Evolutionary conservation across 176 grass and related monocot genomes (phyloP), one percentile per base, ranked within the genome.

Genomic region (Calamus simplicifolius): DNA sequence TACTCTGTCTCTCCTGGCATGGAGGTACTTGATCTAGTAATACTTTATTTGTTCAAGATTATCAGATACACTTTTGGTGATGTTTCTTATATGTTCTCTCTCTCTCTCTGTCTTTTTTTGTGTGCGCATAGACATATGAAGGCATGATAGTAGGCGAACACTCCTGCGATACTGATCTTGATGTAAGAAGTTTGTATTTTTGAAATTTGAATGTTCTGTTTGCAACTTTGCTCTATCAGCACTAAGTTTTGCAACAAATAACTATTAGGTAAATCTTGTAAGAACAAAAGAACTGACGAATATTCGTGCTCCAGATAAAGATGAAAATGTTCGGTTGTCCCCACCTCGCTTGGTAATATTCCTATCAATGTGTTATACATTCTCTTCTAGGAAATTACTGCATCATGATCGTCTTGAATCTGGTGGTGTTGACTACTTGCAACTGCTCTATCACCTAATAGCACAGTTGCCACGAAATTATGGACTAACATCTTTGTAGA

Each of bases 231-330:
- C 25, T 77, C 13, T 27, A 12, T 59, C 19, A n/a, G 16, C 17
- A 19, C 14, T 65, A 63, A 31, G 52, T 75, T 73, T 67, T 6
- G 57, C 59, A 64, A 31, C 43, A 62, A 43, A 68, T 58, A 50
- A 57, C 26, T 5, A 66, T 85, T 28, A 98, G 93, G 27, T 98
- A n/a, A 49, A 92, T 73, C 93, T 87, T 61, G 93, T 98, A 35
- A 84, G 93, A 79, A 98, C 84, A 67, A 98, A 98, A 85, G 93
- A 98, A 80, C 68, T 98, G 72, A 88, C 79, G 14, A 98, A 98
- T 25, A 98, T 98, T 57, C 79, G 93, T 48, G 84, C 93, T 57
- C 78, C 93, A 6, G 84, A 87, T 43, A 98, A 98, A 75, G 93
- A 92, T 80, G 93, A 98, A 85, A 98, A 98, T 79, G 76, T 92